phyloP scores from a whole-genome alignment of 768 basidiomycete genomes.

The Leucogyrophana mollusca region DNA sequence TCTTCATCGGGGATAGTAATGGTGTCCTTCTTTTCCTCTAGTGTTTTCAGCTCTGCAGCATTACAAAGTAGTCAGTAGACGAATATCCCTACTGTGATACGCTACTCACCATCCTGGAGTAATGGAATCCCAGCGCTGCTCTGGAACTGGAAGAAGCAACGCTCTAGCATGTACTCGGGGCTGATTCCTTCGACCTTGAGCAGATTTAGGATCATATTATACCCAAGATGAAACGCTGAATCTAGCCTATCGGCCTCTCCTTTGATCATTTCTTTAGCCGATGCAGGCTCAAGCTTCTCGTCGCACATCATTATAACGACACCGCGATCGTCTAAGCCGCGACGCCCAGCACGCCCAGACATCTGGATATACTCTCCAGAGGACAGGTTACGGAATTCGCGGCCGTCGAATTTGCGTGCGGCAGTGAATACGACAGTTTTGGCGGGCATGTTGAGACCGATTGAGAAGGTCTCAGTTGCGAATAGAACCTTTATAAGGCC shows the following conservation, averaged over 20 bases:
- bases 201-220: constrained; percentile 98
- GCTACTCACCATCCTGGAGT: constrained; percentile 71
- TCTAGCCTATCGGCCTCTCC: constrained; percentile 96
- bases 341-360: constrained; percentile 96
- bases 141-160: constrained; percentile 99
- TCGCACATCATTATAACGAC: constrained; percentile 99
- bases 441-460: constrained; percentile 98
- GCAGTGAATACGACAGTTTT: constrained; percentile 98
- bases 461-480: constrained; percentile 98
- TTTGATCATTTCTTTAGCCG: constrained; percentile 96
- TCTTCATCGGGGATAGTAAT: constrained; percentile 84
- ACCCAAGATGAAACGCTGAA: constrained; percentile 97
- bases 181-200: constrained; percentile 99
- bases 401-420: constrained; percentile 94
- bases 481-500: constrained; percentile 97
- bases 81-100: background rate
- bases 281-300: constrained; percentile 90
- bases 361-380: constrained; percentile 99
- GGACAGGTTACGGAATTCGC: constrained; percentile 89
- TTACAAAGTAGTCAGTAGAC: constrained; percentile 5
- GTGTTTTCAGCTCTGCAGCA: constrained; percentile 63
- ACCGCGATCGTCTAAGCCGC: constrained; percentile 97
- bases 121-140: constrained; percentile 87
- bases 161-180: constrained; percentile 96
- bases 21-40: constrained; percentile 62